Conservation (phyloP, 371 early-diverging fungal species). For the Phascolomyces articulosus region DNA sequence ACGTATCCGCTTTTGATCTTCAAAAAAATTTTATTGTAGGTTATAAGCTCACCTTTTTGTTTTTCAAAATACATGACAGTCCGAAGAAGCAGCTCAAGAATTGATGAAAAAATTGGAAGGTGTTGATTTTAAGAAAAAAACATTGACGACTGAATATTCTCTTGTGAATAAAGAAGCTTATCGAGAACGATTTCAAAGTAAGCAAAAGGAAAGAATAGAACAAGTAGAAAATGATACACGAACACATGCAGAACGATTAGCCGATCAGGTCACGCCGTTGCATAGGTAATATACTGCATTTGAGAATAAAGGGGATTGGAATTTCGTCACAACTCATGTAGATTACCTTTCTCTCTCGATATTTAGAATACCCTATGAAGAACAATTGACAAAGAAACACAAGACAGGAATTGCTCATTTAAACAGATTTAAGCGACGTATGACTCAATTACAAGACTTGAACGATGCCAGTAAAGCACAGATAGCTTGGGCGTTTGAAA, state of each 20-base stretch:
- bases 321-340: too few relatives aligned
- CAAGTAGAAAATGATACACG: constrained; percentile 39
- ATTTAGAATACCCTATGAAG: constrained; percentile 38
- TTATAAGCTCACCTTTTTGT: too few relatives aligned
- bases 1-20: too few relatives aligned
- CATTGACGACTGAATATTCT: constrained; percentile 32
- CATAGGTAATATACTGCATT: constrained; percentile 52
- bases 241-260: constrained; percentile 63
- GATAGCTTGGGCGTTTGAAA: constrained; percentile 34
- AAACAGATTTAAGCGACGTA: constrained; percentile 27
- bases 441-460: constrained; percentile 24
- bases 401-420: constrained; percentile 26
- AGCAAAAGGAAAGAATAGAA: constrained; percentile 10
- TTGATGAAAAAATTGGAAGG: constrained; percentile 40
- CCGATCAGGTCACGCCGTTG: constrained; percentile 78
- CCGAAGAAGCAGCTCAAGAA: constrained; percentile 45
- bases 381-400: constrained; percentile 46
- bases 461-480: constrained; percentile 26
- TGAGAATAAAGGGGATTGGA: too few relatives aligned
- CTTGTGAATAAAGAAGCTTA: constrained; percentile 22
- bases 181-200: constrained; percentile 34
- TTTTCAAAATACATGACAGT: constrained; percentile 22
- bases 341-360: too few relatives aligned
- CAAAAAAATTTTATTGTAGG: too few relatives aligned
- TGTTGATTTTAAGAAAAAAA: constrained; percentile 35